Base-by-base conservation (phyloP, 2,329 filamentous ascomycete genomes). In the Furcasterigmium furcatum region DNA sequence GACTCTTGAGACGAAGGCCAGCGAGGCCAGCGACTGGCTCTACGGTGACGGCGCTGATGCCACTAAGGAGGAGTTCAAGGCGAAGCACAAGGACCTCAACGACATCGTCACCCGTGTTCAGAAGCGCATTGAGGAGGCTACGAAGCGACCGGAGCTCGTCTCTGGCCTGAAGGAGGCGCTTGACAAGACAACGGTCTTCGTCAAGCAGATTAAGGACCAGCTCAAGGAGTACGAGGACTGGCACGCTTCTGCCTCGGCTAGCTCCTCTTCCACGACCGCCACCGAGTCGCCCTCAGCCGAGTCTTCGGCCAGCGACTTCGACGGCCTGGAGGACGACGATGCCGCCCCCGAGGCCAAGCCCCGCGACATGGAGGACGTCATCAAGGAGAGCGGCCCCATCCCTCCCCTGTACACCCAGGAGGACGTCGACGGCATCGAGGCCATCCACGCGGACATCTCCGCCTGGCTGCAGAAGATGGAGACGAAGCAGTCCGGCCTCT, bases 31-130 rank as follows among this genome's bases (percentile, higher is more conserved):
- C 56, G 91, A 96, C 10, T 99, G 94, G 92, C 82, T 99, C 48
- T 94, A 96, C 62, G 88, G 81, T 14, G 91, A 91, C 39, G 90
- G 92, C 46, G 77, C 79, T 14, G 84, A 91, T 41, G 91, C 94
- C 5, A 75, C 80, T 29, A 84, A 84, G 47, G 82, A 88, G 4
- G 82, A 85, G 40, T 79, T 99, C 57, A 88, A 85, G 63, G 76
- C 80, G 45, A 89, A 85, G 62, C 79, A 95, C 41, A 85, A 88
- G 64, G 80, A 79, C 38, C 80, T 99, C 41, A 85, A 89, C 60
- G 80, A 83, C 44, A 79, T 96, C 39, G 87, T 91, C 43, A 73
- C 80, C 25, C 92, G 91, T 2, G 82, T 96, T 21, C 77, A 90
- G 55, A 82, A 79, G 59, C 82, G 94, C 48, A 83, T 85, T 40